Base-by-base conservation (phyloP, 371 early-diverging fungal genomes). In the Mucor saturninus region DNA sequence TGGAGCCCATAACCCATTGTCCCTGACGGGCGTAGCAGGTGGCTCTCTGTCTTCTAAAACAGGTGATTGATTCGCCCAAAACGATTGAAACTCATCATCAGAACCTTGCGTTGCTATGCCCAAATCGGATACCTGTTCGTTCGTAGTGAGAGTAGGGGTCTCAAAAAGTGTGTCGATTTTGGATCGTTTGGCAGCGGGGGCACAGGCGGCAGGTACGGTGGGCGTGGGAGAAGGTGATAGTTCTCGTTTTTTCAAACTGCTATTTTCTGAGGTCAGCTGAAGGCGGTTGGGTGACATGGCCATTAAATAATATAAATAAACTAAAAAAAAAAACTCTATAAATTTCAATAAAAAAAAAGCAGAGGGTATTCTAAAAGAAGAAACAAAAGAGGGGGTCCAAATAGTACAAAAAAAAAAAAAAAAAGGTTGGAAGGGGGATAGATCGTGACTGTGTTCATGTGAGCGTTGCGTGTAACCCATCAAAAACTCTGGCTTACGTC, bases 141-240 rank as follows among this genome's bases (percentile, higher is more conserved):
- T 46, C 11, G 35, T 32, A 5, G 61, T 21, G 10, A 45, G 43
- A 13, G 21, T 61, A 15, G 54, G 43, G n/a, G 21, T 61, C n/a
- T 54, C 15, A 54, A 61, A 61, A 26, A 61, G 45, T 45, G 32
- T 61, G 46, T 61, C 54, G 26, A 61, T 15, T 6, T 53, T 59
- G 11, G 53, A 21, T 5, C 46, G 54, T 59, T 65, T 65, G 6
- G 30, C 5, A 11, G 46, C n/a, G 15, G 43, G 9, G 5, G 46
- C 30, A n/a, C 21, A 0, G 21, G 21, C 21, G 53, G 43, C 2
- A 14, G 8, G 4, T 29, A 31, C 30, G 28, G 50, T 2, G 50
- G 50, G 13, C 30, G 30, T 28, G 10, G 50, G 50, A 30, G 50
- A 50, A 14, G 31, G 13, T 2, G 50, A 50, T 11, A 29, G 30